These are phyloP conservation scores for Emergomyces pasteurianus DNA, from an alignment of 2,329 filamentous ascomycete genomes.

Conservation along the genomic window DNA sequence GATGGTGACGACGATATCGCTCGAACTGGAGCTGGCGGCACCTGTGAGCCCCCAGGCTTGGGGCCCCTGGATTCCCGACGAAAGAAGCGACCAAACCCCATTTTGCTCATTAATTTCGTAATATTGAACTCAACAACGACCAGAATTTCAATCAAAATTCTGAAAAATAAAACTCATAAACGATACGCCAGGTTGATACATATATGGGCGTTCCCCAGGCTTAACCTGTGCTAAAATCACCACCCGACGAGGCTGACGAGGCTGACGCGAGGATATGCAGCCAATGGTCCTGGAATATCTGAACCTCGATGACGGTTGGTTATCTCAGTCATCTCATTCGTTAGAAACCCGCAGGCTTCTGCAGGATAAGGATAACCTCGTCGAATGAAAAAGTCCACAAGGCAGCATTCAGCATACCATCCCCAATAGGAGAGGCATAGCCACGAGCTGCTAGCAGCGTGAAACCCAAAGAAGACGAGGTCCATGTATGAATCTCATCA, in stretches of 20 bases:
- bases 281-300: background rate
- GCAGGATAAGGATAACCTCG: background rate
- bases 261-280: background rate
- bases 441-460: background rate
- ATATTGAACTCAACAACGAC: background rate
- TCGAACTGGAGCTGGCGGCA: background rate
- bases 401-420: background rate
- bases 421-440: background rate
- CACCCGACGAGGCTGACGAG: background rate
- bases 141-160: background rate
- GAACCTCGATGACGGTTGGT: background rate
- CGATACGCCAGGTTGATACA: background rate
- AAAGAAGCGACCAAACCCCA: background rate
- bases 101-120: background rate
- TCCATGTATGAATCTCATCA: no score
- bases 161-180: background rate
- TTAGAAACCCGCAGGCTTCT: background rate
- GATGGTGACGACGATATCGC: background rate
- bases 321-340: background rate
- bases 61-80: background rate
- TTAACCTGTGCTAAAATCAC: background rate
- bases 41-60: background rate
- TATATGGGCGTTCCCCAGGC: background rate
- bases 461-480: no score
- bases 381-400: background rate